Conservation (phyloP, 75 land plant genomes). For the Cupressus sempervirens region DNA sequence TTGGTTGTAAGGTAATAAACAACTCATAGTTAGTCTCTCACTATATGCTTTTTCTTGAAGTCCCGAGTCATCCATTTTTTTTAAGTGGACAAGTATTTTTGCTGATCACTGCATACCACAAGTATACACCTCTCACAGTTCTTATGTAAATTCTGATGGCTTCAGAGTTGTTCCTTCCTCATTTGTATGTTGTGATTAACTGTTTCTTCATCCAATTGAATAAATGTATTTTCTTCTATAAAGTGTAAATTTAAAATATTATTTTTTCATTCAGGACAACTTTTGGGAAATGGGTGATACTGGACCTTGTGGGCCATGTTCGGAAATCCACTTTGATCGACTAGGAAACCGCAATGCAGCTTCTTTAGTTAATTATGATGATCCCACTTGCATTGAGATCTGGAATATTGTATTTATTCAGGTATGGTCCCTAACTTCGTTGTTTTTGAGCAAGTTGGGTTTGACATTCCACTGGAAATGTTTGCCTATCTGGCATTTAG, state of each 20-base stretch:
- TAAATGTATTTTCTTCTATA: neutral
- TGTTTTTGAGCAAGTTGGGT: conserved; percentile 5
- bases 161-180: neutral
- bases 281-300: conserved; percentile 99
- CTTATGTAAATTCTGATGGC: neutral
- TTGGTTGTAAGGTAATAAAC: conserved; percentile 81
- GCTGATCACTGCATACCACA: neutral
- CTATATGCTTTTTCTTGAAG: neutral
- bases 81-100: neutral
- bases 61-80: neutral
- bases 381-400: conserved; percentile 95
- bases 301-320: conserved; percentile 98
- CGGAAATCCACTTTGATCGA: conserved; percentile 94
- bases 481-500: neutral
- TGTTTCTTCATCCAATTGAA: neutral
- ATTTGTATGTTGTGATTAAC: neutral
- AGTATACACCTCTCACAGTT: neutral
- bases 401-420: conserved; percentile 98
- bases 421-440: conserved; percentile 28
- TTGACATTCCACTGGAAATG: neutral
- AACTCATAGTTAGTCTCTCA: neutral
- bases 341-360: conserved; percentile 83
- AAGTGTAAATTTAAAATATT: conserved; percentile 1
- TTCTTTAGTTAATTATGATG: conserved; percentile 88
- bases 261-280: conserved; percentile 57